Conservation (phyloP, 2,329 filamentous ascomycete genomes). For the Dothistroma septosporum region DNA sequence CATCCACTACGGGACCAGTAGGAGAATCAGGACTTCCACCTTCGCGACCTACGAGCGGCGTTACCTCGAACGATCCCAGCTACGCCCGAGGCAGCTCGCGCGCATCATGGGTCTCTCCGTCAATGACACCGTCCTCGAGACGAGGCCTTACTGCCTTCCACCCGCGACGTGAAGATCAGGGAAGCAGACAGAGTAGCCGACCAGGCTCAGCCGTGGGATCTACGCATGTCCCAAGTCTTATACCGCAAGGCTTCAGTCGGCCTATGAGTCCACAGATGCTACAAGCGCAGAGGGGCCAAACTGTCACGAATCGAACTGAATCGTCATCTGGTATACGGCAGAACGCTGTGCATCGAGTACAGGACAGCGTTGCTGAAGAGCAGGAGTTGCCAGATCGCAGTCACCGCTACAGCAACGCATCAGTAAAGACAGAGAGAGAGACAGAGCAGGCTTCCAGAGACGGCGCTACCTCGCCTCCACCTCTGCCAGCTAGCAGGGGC, state of each 20-base stretch:
- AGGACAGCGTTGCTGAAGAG: slow-evolving; percentile 18
- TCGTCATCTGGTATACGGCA: slow-evolving; percentile 29
- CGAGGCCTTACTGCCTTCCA: slow-evolving; percentile 5
- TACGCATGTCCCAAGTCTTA: slow-evolving; percentile 84
- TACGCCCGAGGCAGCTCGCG: background rate
- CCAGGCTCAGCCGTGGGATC: slow-evolving; percentile 64
- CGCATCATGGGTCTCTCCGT: background rate
- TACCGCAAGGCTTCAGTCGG: slow-evolving; percentile 86
- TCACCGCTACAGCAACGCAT: slow-evolving; percentile 57
- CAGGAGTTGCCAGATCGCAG: slow-evolving; percentile 38
- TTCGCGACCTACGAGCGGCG: slow-evolving; percentile 37
- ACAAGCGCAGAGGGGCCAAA: slow-evolving; percentile 76
- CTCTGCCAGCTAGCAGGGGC: slow-evolving; percentile 67
- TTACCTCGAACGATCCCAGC: background rate
- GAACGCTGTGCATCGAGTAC: slow-evolving; percentile 9
- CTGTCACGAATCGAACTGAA: slow-evolving; percentile 16
- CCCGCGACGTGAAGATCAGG: slow-evolving; percentile 25
- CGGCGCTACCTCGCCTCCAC: slow-evolving; percentile 35
- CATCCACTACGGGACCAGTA: slow-evolving; percentile 42
- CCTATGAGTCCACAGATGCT: slow-evolving; percentile 96
- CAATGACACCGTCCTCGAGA: background rate
- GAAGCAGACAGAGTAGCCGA: slow-evolving; percentile 13
- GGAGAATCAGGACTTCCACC: slow-evolving; percentile 48
- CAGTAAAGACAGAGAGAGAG: slow-evolving; percentile 46
- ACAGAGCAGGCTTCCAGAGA: slow-evolving; percentile 37